phyloP scores from a whole-genome alignment of 306 rosid species.

The Astragalus glycyphyllos region DNA sequence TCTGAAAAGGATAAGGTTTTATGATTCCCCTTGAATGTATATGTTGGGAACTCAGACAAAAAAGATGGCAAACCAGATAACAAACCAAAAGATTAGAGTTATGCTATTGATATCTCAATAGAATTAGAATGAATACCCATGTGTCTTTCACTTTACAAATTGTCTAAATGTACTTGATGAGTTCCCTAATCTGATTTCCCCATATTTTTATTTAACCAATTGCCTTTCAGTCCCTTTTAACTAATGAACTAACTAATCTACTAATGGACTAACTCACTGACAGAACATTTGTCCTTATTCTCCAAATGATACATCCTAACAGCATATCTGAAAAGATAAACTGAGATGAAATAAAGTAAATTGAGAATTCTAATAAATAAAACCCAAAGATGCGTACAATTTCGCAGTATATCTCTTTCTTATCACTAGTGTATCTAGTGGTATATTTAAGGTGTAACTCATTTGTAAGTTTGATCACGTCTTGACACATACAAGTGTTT shows the following conservation, averaged over 20 bases:
- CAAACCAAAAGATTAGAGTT: neutral
- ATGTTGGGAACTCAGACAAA: neutral
- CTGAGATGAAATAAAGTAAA: neutral
- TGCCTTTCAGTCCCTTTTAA: neutral
- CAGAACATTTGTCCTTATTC: too few species aligned
- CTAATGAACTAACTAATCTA: neutral
- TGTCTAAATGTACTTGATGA: neutral
- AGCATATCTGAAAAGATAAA: neutral
- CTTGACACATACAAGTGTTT: neutral
- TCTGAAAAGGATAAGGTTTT: neutral
- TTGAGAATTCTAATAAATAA: neutral
- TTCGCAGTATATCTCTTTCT: constrained; percentile 8
- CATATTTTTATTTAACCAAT: neutral
- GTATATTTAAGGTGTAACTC: neutral
- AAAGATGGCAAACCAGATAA: too few species aligned
- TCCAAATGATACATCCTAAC: too few species aligned
- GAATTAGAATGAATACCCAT: neutral
- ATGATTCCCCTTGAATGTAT: neutral
- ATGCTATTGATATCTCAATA: neutral
- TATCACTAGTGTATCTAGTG: neutral
- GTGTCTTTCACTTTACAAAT: neutral
- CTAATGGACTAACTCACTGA: neutral
- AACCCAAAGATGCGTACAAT: constrained; percentile 9
- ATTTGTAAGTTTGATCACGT: constrained; percentile 21
- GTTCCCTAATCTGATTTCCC: neutral